Percentiles rank a stretch among this genome's conserved stretches.
Conservation (phyloP, 2,329 filamentous ascomycete species). For the Fusarium metavorans region DNA sequence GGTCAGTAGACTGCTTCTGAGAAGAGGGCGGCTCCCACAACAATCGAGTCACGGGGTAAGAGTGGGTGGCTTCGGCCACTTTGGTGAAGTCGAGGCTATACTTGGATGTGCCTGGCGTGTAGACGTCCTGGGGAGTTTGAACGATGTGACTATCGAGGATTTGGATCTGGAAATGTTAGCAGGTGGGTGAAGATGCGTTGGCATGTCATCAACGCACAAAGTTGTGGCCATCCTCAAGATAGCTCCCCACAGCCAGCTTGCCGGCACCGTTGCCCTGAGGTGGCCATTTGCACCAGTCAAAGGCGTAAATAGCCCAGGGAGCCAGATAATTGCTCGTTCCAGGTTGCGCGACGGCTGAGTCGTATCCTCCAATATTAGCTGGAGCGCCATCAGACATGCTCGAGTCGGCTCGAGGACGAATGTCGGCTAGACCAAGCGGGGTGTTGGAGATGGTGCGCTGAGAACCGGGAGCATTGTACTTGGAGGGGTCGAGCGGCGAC, state of each 20-base stretch:
- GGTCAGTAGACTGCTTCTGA: constrained; percentile 93
- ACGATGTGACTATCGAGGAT: constrained; percentile 89
- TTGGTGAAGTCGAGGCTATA: constrained; percentile 91
- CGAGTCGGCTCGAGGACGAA: constrained; percentile 87
- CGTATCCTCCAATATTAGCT: constrained; percentile 71
- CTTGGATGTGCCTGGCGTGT: constrained; percentile 76
- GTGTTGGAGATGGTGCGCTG: constrained; percentile 81
- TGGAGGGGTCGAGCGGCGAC: constrained; percentile 64
- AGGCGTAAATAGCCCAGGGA: constrained; percentile 95
- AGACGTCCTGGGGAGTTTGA: constrained; percentile 76
- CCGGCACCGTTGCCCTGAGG: constrained; percentile 84
- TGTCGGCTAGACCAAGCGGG: constrained; percentile 90
- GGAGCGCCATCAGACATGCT: constrained; percentile 78
- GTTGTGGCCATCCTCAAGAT: constrained; percentile 97
- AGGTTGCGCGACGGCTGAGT: constrained; percentile 72
- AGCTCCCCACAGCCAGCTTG: constrained; percentile 95
- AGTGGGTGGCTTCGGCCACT: constrained; percentile 95
- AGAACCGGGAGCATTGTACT: constrained; percentile 68
- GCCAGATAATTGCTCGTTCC: constrained; percentile 93
- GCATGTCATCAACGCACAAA: constrained; percentile 69
- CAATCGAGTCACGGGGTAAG: constrained; percentile 94
- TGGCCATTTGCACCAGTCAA: constrained; percentile 99
- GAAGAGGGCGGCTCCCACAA: constrained; percentile 96
- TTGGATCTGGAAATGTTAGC: constrained; percentile 77
- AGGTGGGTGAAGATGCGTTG: neutral